These are phyloP conservation scores for Xylariaceae sp. DNA, from an alignment of 2,329 filamentous ascomycete genomes.

Conservation along the genomic window DNA sequence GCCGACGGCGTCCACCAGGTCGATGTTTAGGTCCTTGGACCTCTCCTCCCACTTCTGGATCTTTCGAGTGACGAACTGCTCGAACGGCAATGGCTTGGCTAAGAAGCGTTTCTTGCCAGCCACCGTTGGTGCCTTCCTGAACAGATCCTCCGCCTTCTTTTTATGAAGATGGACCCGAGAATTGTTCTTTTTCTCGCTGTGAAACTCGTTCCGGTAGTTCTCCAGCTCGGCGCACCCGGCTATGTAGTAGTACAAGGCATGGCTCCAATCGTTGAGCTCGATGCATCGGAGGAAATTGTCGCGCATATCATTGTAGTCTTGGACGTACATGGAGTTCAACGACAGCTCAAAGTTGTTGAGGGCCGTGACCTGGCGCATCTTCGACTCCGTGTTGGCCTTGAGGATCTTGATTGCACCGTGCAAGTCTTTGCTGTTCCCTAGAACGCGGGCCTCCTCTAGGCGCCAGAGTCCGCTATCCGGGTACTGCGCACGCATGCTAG, in stretches of 20 bases:
- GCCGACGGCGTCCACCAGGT: constrained; percentile 79
- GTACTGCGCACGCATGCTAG: constrained; percentile 75
- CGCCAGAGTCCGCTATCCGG: constrained; percentile 84
- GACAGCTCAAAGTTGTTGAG: constrained; percentile 84
- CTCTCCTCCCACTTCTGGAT: constrained; percentile 85
- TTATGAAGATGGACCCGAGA: constrained; percentile 60
- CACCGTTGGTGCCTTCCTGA: constrained; percentile 71
- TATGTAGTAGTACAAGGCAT: constrained; percentile 87
- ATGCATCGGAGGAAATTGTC: constrained; percentile 74
- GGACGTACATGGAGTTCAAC: constrained; percentile 75
- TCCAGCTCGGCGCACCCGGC: constrained; percentile 79
- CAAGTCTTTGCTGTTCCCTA: constrained; percentile 68
- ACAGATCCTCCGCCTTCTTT: constrained; percentile 66
- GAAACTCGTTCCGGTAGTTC: constrained; percentile 69
- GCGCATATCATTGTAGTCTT: constrained; percentile 75
- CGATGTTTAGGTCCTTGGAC: constrained; percentile 65
- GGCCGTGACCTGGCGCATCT: constrained; percentile 86
- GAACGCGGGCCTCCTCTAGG: constrained; percentile 82
- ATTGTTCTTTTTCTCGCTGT: constrained; percentile 39
- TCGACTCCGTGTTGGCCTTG: constrained; percentile 60
- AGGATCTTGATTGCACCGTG: constrained; percentile 69
- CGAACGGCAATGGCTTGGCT: constrained; percentile 86
- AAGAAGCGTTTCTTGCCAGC: constrained; percentile 89
- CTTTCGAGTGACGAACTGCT: constrained; percentile 82
- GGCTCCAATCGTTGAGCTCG: constrained; percentile 88